Evolutionary conservation across 192 early-diverging fungal species (phyloP).

Genomic region (Polychytrium aggregatum): DNA sequence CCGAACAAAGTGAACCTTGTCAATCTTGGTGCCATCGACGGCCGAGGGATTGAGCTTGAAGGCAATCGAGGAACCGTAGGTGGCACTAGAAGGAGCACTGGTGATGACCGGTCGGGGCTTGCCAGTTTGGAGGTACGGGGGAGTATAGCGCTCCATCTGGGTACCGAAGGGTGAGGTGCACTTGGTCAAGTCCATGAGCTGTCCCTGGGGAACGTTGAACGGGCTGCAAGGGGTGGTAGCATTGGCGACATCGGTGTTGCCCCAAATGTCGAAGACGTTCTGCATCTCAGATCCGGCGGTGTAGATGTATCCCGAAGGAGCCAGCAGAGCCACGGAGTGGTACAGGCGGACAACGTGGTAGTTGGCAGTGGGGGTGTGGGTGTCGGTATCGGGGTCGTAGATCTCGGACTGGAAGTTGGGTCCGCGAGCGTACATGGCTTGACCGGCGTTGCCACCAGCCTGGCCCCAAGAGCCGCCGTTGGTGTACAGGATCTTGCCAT

Average conservation of each 20-base stretch:
- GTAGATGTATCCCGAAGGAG: slow-evolving; percentile 14
- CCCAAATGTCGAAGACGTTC: slow-evolving; percentile 24
- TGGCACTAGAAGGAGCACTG: slow-evolving; percentile 1
- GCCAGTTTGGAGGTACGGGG: slow-evolving; percentile 5
- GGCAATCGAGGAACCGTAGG: slow-evolving; percentile 3
- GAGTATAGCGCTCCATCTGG: slow-evolving; percentile 9
- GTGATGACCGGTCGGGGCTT: slow-evolving; percentile 2
- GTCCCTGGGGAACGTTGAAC: no score
- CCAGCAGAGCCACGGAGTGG: slow-evolving; percentile 21
- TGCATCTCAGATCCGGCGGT: slow-evolving; percentile 24
- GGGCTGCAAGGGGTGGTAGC: no score
- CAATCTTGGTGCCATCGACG: slow-evolving; percentile 3
- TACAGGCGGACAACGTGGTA: slow-evolving; percentile 13
- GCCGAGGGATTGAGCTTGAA: background rate
- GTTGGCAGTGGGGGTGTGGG: slow-evolving; percentile 2
- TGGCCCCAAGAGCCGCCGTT: slow-evolving; percentile 21
- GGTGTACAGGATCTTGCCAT: slow-evolving; percentile 17
- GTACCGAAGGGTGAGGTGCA: slow-evolving; percentile 9
- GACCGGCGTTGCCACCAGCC: slow-evolving; percentile 23
- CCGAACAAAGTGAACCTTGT: slow-evolving; percentile 13
- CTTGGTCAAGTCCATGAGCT: no score
- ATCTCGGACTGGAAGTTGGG: slow-evolving; percentile 17
- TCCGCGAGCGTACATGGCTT: slow-evolving; percentile 12
- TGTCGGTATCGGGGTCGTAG: slow-evolving; percentile 13
- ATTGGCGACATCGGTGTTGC: background rate